Evolutionary conservation across 2,329 filamentous ascomycete species (phyloP).

Genomic region (Aspergillaceae sp.): DNA sequence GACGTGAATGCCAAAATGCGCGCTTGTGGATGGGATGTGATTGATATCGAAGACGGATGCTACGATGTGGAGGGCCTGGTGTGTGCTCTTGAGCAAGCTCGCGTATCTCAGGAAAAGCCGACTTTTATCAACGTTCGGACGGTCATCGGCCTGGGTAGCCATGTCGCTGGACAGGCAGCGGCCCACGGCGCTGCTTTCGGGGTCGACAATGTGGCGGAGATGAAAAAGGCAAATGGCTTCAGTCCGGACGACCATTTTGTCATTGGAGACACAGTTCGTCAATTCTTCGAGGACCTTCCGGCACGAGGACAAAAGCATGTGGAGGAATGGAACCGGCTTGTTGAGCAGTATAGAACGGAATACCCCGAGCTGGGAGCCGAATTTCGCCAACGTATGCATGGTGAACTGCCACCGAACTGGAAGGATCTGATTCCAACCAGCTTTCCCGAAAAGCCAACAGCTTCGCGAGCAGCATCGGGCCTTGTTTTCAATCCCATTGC

Average conservation of each 20-base stretch:
- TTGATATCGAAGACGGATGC: slow-evolving; percentile 47
- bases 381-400: slow-evolving; percentile 42
- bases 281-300: slow-evolving; percentile 46
- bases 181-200: slow-evolving; percentile 54
- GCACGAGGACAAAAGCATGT: slow-evolving; percentile 40
- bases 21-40: slow-evolving; percentile 49
- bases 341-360: slow-evolving; percentile 36
- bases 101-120: slow-evolving; percentile 40
- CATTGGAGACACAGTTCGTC: slow-evolving; percentile 39
- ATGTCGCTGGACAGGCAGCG: slow-evolving; percentile 38
- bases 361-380: slow-evolving; percentile 43
- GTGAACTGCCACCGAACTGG: slow-evolving; percentile 44
- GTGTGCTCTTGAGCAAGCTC: slow-evolving; percentile 39
- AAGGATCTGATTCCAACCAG: slow-evolving; percentile 41
- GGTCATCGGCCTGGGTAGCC: slow-evolving; percentile 47
- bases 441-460: slow-evolving; percentile 44
- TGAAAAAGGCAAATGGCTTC: slow-evolving; percentile 46
- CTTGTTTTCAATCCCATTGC: slow-evolving; percentile 47
- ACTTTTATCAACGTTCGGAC: slow-evolving; percentile 52
- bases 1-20: slow-evolving; percentile 51
- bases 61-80: slow-evolving; percentile 45
- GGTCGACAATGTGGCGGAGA: slow-evolving; percentile 44
- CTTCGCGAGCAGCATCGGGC: slow-evolving; percentile 42
- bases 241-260: slow-evolving; percentile 42
- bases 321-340: slow-evolving; percentile 41